phyloP scores from a whole-genome alignment of 2,329 filamentous ascomycete genomes.

The Fusarium sp. region DNA sequence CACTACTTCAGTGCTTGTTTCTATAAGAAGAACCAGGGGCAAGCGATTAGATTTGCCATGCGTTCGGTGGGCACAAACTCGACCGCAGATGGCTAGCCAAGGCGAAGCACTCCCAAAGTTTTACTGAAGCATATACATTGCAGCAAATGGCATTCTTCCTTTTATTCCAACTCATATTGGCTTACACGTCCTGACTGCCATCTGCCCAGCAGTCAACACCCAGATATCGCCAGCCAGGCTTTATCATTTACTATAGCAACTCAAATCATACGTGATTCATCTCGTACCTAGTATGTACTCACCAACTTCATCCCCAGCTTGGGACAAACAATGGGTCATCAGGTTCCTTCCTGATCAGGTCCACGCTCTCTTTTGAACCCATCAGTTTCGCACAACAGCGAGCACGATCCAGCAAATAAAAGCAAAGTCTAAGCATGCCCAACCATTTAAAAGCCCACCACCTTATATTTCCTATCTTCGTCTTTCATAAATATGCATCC shows the following conservation, averaged over 20 bases:
- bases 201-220: background rate
- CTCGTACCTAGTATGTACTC: background rate
- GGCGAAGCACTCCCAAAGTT: too few relatives aligned
- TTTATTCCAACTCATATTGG: background rate
- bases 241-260: background rate
- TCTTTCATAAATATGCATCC: background rate
- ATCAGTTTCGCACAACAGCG: background rate
- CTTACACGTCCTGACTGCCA: background rate
- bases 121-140: background rate
- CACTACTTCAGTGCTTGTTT: background rate
- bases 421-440: background rate
- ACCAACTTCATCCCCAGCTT: background rate
- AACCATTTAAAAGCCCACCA: background rate
- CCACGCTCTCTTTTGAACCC: too few relatives aligned
- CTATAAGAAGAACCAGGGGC: background rate
- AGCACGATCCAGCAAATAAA: background rate
- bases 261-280: background rate
- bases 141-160: background rate
- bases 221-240: background rate
- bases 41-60: background rate
- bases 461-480: background rate
- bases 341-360: background rate
- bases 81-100: too few relatives aligned
- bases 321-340: background rate
- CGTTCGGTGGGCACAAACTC: background rate